phyloP scores from a whole-genome alignment of 2,329 filamentous ascomycete genomes.

The Colletotrichum spinosum region DNA sequence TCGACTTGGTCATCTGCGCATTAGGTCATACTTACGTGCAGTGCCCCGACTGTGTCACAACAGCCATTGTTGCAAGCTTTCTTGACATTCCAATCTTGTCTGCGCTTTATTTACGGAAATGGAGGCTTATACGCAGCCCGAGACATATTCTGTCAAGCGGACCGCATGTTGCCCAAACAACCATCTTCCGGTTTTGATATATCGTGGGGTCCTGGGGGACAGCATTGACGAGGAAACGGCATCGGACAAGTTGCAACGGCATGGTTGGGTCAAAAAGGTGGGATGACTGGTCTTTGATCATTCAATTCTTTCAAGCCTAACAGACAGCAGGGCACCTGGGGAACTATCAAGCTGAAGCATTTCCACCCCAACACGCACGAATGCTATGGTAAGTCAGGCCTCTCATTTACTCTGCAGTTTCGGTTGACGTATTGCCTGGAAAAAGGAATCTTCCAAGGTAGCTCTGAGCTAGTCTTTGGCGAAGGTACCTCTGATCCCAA shows the following conservation, averaged over 20 bases:
- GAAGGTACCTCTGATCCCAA: slow-evolving; percentile 33
- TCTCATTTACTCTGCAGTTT: no score
- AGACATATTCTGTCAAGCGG: slow-evolving; percentile 14
- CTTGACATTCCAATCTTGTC: neutral
- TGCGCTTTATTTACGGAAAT: neutral
- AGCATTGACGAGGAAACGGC: slow-evolving; percentile 35
- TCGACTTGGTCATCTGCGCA: neutral
- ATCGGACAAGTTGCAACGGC: slow-evolving; percentile 35
- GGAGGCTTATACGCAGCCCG: neutral
- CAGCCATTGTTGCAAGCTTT: neutral
- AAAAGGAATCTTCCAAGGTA: slow-evolving; percentile 40
- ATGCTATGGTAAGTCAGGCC: slow-evolving; percentile 39
- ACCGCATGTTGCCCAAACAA: slow-evolving; percentile 37
- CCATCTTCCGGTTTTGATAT: slow-evolving; percentile 40
- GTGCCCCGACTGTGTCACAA: neutral
- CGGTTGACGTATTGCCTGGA: neutral
- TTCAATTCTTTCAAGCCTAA: neutral
- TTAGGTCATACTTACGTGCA: neutral
- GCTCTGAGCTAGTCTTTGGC: slow-evolving; percentile 39
- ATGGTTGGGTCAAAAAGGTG: slow-evolving; percentile 41
- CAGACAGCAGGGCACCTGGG: slow-evolving; percentile 38
- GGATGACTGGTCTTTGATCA: neutral
- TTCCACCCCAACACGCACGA: slow-evolving; percentile 42
- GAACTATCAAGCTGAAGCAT: slow-evolving; percentile 40
- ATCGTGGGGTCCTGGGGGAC: slow-evolving; percentile 37